Conservation (phyloP, 345 rosid species). For the Citrus mangshanensis region DNA sequence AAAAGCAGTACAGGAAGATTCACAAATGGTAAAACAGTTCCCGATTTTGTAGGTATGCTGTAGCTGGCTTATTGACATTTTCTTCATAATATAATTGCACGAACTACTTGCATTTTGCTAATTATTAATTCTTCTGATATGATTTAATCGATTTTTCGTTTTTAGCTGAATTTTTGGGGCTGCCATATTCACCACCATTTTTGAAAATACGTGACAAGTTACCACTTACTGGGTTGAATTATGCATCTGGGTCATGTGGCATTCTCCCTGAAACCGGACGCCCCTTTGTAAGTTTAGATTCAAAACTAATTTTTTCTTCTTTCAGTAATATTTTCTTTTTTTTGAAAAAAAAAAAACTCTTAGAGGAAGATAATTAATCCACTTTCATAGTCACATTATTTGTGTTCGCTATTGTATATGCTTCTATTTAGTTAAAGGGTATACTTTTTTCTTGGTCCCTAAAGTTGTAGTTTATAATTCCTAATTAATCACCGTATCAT, state of each 20-base stretch:
- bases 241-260: constrained; percentile 46
- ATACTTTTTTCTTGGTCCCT: too few relatives aligned
- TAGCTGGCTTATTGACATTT: neutral
- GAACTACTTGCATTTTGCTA: neutral
- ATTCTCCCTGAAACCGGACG: constrained; percentile 44
- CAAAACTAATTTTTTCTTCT: neutral
- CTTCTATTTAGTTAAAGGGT: too few relatives aligned
- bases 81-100: too few relatives aligned
- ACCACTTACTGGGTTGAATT: constrained; percentile 37
- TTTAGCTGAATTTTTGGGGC: constrained; percentile 43
- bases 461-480: too few relatives aligned
- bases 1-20: constrained; percentile 43
- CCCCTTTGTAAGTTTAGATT: constrained; percentile 16
- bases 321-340: too few relatives aligned
- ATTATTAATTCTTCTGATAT: neutral
- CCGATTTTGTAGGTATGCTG: constrained; percentile 38
- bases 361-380: too few relatives aligned
- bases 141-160: neutral
- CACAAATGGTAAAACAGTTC: constrained; percentile 43
- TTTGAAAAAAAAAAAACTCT: too few relatives aligned
- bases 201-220: constrained; percentile 1
- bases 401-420: too few relatives aligned
- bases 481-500: too few relatives aligned
- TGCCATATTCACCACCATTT: constrained; percentile 45
- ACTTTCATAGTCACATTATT: too few relatives aligned